phyloP scores from a whole-genome alignment of 164 flowering plant species.

The Warburgia ugandensis region DNA sequence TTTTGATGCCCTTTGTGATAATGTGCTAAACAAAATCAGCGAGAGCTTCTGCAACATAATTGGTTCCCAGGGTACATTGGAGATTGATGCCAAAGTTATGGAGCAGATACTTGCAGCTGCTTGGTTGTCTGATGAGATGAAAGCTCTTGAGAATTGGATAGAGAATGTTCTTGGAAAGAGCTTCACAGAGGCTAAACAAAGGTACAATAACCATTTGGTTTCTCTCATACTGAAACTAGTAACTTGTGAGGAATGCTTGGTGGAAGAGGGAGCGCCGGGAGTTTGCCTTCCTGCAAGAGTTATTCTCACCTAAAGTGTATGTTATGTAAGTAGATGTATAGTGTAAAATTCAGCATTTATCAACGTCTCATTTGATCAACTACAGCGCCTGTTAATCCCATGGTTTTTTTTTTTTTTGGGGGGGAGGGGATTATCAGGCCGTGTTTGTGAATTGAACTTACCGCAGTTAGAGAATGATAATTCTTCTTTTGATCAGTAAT shows the following conservation, averaged over 20 bases:
- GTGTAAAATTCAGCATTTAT: no score
- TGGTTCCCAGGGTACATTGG: slow-evolving; percentile 37
- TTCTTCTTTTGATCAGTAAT: no score
- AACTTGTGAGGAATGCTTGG: slow-evolving; percentile 24
- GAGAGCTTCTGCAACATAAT: slow-evolving; percentile 25
- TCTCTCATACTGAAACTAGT: slow-evolving; percentile 42
- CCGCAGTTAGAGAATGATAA: no score
- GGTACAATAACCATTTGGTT: slow-evolving; percentile 22
- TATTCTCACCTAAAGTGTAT: no score
- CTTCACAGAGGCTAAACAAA: slow-evolving; percentile 43
- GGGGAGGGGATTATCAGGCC: no score
- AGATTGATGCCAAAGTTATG: slow-evolving; percentile 56
- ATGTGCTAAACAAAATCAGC: slow-evolving; percentile 24
- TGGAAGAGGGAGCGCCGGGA: slow-evolving; percentile 37
- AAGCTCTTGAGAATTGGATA: slow-evolving; percentile 53
- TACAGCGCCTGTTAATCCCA: no score
- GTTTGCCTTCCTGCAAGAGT: slow-evolving; percentile 56
- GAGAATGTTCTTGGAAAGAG: slow-evolving; percentile 41
- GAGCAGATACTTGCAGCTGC: slow-evolving; percentile 70
- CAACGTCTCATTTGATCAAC: no score
- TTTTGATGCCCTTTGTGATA: slow-evolving; percentile 52
- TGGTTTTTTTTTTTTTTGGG: no score
- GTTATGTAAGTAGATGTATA: no score
- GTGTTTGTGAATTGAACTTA: no score
- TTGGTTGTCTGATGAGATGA: slow-evolving; percentile 33